phyloP scores from a whole-genome alignment of 2,329 filamentous ascomycete species.

The Pseudocercospora cruenta region DNA sequence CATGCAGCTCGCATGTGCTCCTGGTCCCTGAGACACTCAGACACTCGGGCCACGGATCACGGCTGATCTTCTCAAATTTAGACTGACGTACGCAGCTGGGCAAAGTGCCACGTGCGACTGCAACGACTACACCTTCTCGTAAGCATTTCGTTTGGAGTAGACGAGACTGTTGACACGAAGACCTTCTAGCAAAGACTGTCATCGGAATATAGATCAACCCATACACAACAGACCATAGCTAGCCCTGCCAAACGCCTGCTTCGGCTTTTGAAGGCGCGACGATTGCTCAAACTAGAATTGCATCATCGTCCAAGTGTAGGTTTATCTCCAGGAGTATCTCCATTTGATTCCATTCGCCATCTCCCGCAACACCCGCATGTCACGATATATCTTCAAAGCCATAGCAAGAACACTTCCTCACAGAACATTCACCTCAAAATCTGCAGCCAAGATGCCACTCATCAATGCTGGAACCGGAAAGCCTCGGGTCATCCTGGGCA shows the following conservation, averaged over 20 bases:
- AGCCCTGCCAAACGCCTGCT: neutral
- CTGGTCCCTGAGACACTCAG: neutral
- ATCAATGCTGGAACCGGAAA: constrained; percentile 51
- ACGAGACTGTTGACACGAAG: neutral
- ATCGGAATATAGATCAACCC: neutral
- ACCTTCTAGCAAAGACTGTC: neutral
- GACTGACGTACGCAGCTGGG: neutral
- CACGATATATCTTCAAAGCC: neutral
- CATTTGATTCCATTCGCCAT: neutral
- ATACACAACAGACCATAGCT: neutral
- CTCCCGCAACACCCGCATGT: constrained; percentile 13
- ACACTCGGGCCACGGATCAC: neutral
- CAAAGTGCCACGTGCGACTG: neutral
- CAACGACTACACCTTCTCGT: neutral
- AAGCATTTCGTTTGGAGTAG: neutral
- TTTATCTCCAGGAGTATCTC: constrained; percentile 11
- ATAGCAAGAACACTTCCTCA: constrained; percentile 8
- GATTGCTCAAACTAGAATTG: constrained; percentile 3
- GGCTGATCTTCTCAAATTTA: neutral
- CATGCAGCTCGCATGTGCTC: neutral
- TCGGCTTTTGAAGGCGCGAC: neutral
- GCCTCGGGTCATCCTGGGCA: constrained; percentile 69
- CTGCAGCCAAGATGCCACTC: constrained; percentile 44
- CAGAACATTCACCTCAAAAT: constrained; percentile 18
- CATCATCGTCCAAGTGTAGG: constrained; percentile 13